These are phyloP conservation scores for Neurospora sp. DNA, from an alignment of 495 filamentous ascomycete species.

Conservation along the genomic window DNA sequence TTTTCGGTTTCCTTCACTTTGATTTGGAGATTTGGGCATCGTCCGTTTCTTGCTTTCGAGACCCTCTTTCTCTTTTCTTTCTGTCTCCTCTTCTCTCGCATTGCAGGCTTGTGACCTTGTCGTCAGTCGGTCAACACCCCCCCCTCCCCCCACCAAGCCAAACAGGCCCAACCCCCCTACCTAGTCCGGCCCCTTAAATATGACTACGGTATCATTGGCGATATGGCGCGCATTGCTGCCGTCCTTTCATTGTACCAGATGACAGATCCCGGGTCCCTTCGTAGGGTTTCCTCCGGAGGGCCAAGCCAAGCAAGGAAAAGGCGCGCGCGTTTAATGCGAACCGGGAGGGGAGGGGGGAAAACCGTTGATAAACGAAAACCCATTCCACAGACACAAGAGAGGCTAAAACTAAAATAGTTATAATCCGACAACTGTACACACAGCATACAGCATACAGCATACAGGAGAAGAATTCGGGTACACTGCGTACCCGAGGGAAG, in stretches of 20 bases:
- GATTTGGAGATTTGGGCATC: neutral
- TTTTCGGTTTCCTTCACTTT: neutral
- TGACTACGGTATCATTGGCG: neutral
- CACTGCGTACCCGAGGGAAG: neutral
- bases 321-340: neutral
- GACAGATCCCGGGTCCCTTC: neutral
- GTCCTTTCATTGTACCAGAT: neutral
- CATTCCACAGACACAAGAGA: neutral
- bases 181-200: neutral
- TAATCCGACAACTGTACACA: neutral
- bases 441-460: neutral
- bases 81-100: neutral
- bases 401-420: neutral
- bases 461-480: neutral
- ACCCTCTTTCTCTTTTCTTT: neutral
- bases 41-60: neutral
- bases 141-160: neutral
- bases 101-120: neutral
- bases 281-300: neutral
- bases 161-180: neutral
- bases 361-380: neutral
- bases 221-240: neutral
- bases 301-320: neutral
- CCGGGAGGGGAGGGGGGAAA: neutral
- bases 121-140: neutral